Conservation (phyloP, 2,329 filamentous ascomycete species). For the Phoma sp. region DNA sequence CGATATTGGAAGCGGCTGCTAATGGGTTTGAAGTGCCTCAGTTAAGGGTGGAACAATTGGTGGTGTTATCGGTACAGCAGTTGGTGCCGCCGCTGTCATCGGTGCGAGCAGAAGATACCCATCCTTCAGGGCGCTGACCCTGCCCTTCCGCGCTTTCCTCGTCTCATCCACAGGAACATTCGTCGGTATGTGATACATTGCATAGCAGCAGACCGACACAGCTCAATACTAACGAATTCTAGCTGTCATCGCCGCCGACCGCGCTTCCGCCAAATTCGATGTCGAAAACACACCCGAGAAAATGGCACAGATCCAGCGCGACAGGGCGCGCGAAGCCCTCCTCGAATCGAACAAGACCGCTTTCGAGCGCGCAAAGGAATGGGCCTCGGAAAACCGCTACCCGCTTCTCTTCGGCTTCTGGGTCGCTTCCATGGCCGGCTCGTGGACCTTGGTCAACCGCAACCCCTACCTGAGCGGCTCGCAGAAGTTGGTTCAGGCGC, state of each 20-base stretch:
- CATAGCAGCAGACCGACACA: not conserved
- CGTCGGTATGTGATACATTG: constrained; percentile 59
- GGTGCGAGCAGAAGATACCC: constrained; percentile 74
- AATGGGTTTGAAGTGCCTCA: constrained; percentile 62
- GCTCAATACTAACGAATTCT: not conserved
- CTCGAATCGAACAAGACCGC: constrained; percentile 63
- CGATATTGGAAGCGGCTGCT: constrained; percentile 12
- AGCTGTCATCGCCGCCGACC: constrained; percentile 83
- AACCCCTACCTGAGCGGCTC: constrained; percentile 75
- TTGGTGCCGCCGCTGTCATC: constrained; percentile 73
- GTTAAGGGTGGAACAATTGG: constrained; percentile 81
- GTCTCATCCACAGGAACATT: constrained; percentile 84
- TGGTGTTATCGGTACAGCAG: constrained; percentile 69
- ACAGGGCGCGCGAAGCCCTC: constrained; percentile 44
- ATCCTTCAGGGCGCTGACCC: constrained; percentile 79
- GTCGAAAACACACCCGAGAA: constrained; percentile 67
- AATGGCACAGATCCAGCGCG: constrained; percentile 39
- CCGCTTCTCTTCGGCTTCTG: constrained; percentile 83
- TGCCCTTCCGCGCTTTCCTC: constrained; percentile 92
- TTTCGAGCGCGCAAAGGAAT: constrained; percentile 70
- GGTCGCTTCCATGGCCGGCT: constrained; percentile 79
- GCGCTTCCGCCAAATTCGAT: constrained; percentile 75
- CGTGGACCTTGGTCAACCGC: constrained; percentile 77
- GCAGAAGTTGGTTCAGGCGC: constrained; percentile 93
- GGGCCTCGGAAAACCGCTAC: constrained; percentile 83